Evolutionary conservation across 2,329 filamentous ascomycete species (phyloP).

Genomic region (Sordariomycetes sp.): DNA sequence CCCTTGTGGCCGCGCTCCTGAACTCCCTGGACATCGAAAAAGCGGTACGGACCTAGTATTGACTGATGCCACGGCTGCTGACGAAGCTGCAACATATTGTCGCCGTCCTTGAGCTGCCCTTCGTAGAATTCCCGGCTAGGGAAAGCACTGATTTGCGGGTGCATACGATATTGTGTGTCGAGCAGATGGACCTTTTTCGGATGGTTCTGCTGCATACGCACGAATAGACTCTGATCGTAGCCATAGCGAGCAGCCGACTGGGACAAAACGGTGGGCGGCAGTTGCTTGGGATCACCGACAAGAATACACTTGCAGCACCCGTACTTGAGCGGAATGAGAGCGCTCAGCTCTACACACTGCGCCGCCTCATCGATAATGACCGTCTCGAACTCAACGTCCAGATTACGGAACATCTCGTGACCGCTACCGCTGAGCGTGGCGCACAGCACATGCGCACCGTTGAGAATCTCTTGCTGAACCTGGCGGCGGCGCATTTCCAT

Average conservation of each 20-base stretch:
- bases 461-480: slow-evolving; percentile 84
- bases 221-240: slow-evolving; percentile 97
- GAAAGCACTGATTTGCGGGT: slow-evolving; percentile 89
- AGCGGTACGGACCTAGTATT: slow-evolving; percentile 84
- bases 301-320: slow-evolving; percentile 94
- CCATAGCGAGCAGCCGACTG: slow-evolving; percentile 86
- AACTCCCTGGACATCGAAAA: slow-evolving; percentile 90
- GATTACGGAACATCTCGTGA: slow-evolving; percentile 91
- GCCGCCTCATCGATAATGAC: slow-evolving; percentile 98
- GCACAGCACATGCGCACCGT: slow-evolving; percentile 86
- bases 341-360: slow-evolving; percentile 95
- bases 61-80: slow-evolving; percentile 79
- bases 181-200: slow-evolving; percentile 83
- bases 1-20: slow-evolving; percentile 75
- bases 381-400: slow-evolving; percentile 95
- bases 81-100: slow-evolving; percentile 69
- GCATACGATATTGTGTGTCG: slow-evolving; percentile 99
- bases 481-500: slow-evolving; percentile 76
- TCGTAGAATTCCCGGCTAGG: slow-evolving; percentile 92
- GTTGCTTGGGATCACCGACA: slow-evolving; percentile 93
- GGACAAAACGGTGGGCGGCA: slow-evolving; percentile 92
- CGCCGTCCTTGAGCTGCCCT: slow-evolving; percentile 73
- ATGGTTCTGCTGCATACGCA: slow-evolving; percentile 93
- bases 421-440: slow-evolving; percentile 91
- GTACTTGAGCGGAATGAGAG: slow-evolving; percentile 94